Evolutionary conservation across 768 basidiomycete genomes (phyloP).

Genomic region (Rhizopogon rudus): DNA sequence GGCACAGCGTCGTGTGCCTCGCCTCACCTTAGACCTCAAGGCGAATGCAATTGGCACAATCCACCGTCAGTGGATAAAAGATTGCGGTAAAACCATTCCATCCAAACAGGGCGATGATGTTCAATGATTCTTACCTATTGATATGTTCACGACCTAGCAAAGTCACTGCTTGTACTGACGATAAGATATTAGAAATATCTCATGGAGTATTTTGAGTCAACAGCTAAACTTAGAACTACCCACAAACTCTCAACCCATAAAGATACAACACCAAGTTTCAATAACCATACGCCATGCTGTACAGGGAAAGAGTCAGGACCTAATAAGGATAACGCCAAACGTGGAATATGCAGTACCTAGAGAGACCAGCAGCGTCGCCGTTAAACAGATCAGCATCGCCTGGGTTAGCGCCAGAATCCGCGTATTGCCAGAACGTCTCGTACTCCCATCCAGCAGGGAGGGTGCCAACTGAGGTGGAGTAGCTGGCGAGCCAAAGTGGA

Average conservation of each 20-base stretch:
- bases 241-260: background rate
- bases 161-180: too few relatives aligned
- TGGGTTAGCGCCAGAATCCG: conserved; percentile 48
- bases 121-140: too few relatives aligned
- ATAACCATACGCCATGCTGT: conserved; percentile 18
- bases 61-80: too few relatives aligned
- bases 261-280: background rate
- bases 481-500: conserved; percentile 60
- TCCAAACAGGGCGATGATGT: too few relatives aligned
- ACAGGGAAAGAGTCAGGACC: background rate
- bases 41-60: too few relatives aligned
- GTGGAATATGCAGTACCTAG: conserved; percentile 20
- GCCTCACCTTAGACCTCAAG: too few relatives aligned
- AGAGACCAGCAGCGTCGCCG: conserved; percentile 40
- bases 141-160: too few relatives aligned
- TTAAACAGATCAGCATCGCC: conserved; percentile 58
- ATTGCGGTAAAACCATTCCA: too few relatives aligned
- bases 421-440: conserved; percentile 59
- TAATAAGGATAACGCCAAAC: background rate
- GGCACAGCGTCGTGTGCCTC: too few relatives aligned
- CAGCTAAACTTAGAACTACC: background rate
- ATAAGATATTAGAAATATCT: too few relatives aligned
- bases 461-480: conserved; percentile 41
- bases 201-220: background rate
- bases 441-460: conserved; percentile 58